Base-by-base conservation (phyloP, 1,284 basidiomycete species). In the Cryptococcus hybrid region DNA sequence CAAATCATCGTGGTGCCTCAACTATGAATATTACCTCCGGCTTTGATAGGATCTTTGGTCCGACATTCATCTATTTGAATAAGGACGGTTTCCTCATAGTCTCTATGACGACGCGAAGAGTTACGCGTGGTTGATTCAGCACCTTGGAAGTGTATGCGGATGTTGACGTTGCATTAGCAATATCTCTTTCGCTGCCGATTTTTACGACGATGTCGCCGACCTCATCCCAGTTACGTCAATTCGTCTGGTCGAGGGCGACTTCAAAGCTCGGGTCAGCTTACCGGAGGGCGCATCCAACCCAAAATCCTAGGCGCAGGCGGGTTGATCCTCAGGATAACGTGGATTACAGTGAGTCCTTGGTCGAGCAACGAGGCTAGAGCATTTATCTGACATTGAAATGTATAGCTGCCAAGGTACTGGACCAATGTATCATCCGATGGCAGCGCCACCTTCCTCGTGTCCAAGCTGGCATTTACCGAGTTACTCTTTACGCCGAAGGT, bases 401-500 rank as follows among this genome's bases (percentile, higher is more conserved):
- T 42, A 11, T 11, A 11, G 40, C n/a, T 42, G 11, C n/a, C 11
- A 24, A 45, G n/a, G 62, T 75, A 75, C 51, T 75, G 73, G 73
- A 59, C 57, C 34, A 59, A 71, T 24, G 54, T 73, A 3, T 52
- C 53, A 18, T 35, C 47, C 12, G 55, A 63, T 49, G 69, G 73
- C 18, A 57, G 24, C 4, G 24, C 3, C 24, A 24, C 24, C 66
- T 75, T 24, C 55, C 60, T 15, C 59, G 70, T 6, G 62, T 75
- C 55, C 67, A 67, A 47, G 70, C 68, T 4, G 73, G 73, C 5
- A 59, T 48, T 8, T 75, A 75, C 43, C 57, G 73, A 13, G 52
- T 74, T 35, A 74, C 72, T 0, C 49, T 69, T 39, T 73, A 74
- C 52, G 72, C 70, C 18, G 67, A 68, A n/a, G 65, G 64, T 48